Evolutionary conservation across 345 rosid genomes (phyloP), one percentile per base, ranked within the genome.

Genomic region (Salix suchowensis): DNA sequence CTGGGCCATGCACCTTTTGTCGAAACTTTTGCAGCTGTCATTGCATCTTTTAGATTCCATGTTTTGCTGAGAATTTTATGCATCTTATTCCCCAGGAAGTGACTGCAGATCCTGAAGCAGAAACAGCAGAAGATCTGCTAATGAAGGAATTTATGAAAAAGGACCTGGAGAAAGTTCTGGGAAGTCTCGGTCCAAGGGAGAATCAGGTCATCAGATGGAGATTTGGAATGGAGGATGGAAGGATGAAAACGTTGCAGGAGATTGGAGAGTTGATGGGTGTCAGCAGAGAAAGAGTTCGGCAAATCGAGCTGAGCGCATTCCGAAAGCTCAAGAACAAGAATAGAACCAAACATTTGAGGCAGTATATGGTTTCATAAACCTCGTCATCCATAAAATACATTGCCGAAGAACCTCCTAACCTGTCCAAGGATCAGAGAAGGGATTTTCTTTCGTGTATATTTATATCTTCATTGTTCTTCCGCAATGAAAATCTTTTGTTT

Each of bases 241-340:
- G 98, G 82, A 88, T 86, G 90, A 96, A 90, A 81, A 93, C 98
- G 0, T 78, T 96, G 82, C 99, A 96, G 73, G 99, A 96, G 85
- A 96, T 96, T 0, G 99, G 99, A 14, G 99, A 96, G 70, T 54
- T 80, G 39, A 89, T 96, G 88, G 88, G 92, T 1, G 88, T 96
- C 1, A 92, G 98, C 87, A 84, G 99, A n/a, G 99, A 96, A 84
- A 86, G 99, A 84, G 76, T 96, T 73, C 85, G 98, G 52, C 99
- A 96, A 65, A 93, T 96, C 3, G 99, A 96, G 77, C 89, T 89
- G 0, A 85, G 87, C 14, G 98, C 94, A 12, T 92, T 92, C 71
- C 87, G 92, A 48, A 96, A 92, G 88, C 88, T 96, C 52, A 91
- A 90, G 84, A 91, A 85, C 86, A 93, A 91, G 87, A 96, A 83